A percentile compares a stretch with the other conserved stretches of the same genome.
phyloP scores from a whole-genome alignment of 2,329 filamentous ascomycete genomes.

The Paecilomyces fulvus region DNA sequence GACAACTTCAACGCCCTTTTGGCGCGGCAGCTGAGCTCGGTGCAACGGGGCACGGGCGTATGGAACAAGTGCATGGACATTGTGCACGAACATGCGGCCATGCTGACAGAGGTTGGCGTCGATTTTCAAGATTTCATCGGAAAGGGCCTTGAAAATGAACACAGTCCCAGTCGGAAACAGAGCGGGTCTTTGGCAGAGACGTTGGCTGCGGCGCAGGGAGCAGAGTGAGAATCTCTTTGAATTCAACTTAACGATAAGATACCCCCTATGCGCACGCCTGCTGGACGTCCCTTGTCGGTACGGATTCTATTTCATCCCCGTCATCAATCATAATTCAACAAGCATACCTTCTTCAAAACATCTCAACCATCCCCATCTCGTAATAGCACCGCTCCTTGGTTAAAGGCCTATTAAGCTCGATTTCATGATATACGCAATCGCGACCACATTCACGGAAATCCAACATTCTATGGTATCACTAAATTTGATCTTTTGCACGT shows the following conservation, averaged over 20 bases:
- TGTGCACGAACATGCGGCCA: conserved; percentile 68
- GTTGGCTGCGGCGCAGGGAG: not conserved
- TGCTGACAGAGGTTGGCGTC: conserved; percentile 76
- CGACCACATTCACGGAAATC: not conserved
- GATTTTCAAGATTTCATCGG: conserved; percentile 82
- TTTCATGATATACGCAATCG: not conserved
- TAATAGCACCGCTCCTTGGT: not conserved
- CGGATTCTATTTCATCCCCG: not conserved
- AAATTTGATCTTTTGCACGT: not conserved
- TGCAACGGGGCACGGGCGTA: conserved; percentile 63
- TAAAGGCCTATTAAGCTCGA: not conserved
- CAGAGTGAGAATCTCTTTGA: not conserved
- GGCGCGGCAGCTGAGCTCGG: conserved; percentile 75
- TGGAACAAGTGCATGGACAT: conserved; percentile 79
- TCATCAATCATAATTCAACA: not conserved
- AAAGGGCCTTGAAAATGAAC: conserved; percentile 30
- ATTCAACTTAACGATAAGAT: not conserved
- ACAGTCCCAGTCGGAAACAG: not conserved
- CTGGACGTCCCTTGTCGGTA: not conserved
- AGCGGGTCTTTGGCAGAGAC: not conserved
- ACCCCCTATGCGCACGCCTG: not conserved
- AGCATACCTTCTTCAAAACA: not conserved
- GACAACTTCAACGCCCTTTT: conserved; percentile 83
- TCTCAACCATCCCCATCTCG: not conserved
- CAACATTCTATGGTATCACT: not conserved